Percentiles rank a stretch among this genome's conserved stretches.
Evolutionary conservation across 148 eudicot species (phyloP).

Genomic region (Salicornia ramosissima): DNA sequence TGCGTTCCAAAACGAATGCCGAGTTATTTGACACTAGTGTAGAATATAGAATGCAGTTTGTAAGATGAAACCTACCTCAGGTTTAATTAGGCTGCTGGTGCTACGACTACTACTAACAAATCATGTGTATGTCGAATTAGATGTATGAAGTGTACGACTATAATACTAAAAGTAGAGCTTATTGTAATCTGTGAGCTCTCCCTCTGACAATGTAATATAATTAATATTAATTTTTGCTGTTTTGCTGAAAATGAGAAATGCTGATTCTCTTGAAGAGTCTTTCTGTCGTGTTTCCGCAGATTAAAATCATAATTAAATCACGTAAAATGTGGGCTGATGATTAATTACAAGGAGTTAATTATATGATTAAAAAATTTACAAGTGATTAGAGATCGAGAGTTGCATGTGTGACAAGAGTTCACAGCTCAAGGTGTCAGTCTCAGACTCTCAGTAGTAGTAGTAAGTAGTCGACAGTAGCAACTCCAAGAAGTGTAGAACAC

Average conservation of each 20-base stretch:
- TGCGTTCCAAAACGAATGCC: too few relatives aligned
- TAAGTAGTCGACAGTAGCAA: not conserved
- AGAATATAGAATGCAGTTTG: constrained; percentile 19
- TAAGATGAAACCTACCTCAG: constrained; percentile 25
- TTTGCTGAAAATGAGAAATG: constrained; percentile 7
- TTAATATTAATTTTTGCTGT: not conserved
- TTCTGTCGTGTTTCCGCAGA: not conserved
- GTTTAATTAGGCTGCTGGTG: too few relatives aligned
- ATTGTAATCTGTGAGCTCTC: constrained; percentile 3
- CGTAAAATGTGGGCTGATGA: constrained; percentile 17
- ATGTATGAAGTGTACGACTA: constrained; percentile 13
- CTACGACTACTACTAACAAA: constrained; percentile 4
- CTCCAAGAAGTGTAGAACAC: not conserved
- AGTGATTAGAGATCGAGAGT: not conserved
- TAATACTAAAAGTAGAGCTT: constrained; percentile 14
- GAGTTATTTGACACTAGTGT: too few relatives aligned
- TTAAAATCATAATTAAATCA: not conserved
- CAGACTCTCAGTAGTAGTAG: too few relatives aligned
- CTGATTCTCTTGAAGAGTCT: not conserved
- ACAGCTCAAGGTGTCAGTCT: constrained; percentile 6
- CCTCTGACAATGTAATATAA: constrained; percentile 19
- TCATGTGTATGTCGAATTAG: constrained; percentile 17
- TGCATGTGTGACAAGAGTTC: constrained; percentile 9
- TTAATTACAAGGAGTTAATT: not conserved
- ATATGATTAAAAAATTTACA: not conserved